These are phyloP conservation scores for Podospora tetraspora DNA, from an alignment of 495 filamentous ascomycete genomes.

Conservation along the genomic window DNA sequence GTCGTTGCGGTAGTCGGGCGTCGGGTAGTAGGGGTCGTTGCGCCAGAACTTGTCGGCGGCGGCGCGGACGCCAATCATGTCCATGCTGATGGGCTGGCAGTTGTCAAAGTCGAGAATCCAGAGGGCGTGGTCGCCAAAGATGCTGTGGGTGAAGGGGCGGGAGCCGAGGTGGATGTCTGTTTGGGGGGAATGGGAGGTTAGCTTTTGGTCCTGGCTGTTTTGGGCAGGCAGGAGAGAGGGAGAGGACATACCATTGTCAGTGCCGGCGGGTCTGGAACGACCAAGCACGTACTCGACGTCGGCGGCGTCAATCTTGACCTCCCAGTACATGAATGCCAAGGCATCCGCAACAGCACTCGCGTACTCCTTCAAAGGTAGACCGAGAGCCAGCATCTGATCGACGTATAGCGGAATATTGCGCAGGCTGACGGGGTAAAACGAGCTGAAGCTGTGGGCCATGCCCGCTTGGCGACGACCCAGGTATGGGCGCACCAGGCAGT, in stretches of 20 bases:
- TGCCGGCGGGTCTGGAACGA: neutral
- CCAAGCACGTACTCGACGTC: conserved; percentile 52
- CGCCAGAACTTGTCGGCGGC: conserved; percentile 31
- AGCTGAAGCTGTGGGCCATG: neutral
- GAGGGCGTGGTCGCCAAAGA: conserved; percentile 26
- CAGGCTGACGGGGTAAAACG: conserved; percentile 30
- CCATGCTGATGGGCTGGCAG: conserved; percentile 31
- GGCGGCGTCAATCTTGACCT: conserved; percentile 36
- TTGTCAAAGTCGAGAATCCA: conserved; percentile 48
- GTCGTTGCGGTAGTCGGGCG: conserved; percentile 16
- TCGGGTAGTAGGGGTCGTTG: conserved; percentile 43
- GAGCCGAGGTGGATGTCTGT: conserved; percentile 2
- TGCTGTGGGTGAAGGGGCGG: conserved; percentile 7
- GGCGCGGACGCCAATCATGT: conserved; percentile 28
- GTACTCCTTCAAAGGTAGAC: conserved; percentile 19
- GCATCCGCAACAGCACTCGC: conserved; percentile 39
- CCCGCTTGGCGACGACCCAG: conserved; percentile 31
- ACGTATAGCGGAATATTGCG: conserved; percentile 46
- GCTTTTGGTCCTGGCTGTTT: neutral
- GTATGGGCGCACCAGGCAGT: conserved; percentile 44
- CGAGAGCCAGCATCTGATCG: conserved; percentile 42
- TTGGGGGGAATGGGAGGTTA: neutral
- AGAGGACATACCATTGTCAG: neutral
- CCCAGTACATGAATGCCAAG: conserved; percentile 44
- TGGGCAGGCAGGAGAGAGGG: neutral